Evolutionary conservation across 2,329 filamentous ascomycete species (phyloP), one percentile per base, ranked within the genome.

Genomic region (Diplodia intermedia): DNA sequence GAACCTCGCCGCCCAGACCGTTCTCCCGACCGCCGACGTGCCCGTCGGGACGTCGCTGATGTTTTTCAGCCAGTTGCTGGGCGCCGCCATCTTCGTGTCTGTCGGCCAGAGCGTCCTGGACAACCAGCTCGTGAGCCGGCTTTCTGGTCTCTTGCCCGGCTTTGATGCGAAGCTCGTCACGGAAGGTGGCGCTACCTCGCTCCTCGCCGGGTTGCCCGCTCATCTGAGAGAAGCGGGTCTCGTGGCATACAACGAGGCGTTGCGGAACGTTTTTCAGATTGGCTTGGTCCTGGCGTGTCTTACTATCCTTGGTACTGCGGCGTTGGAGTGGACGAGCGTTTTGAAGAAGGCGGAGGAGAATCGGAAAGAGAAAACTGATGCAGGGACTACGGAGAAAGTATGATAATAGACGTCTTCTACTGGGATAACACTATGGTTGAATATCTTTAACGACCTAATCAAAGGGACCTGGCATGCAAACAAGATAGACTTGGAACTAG

Each of bases 21-120:
- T 69, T 0, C 63, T 71, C 3, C 40, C 56, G 15, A 31, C 55
- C 7, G n/a, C 36, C 5, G 71, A 72, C 47, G 62, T 71, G 2
- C 62, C 70, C 2, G 20, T 50, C 26, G 43, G 36, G 15, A 71
- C 70, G 71, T 75, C 77, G 1, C 76, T 82, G 23, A 73, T 81
- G 29, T 79, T 85, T 69, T 90, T 81, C 70, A 68, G 67, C 9
- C 78, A 81, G 68, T 76, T 74, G 0, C 72, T 82, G 12, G 79
- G 80, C 26, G 79, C 78, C 23, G 74, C 79, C 2, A 69, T 82
- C 15, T 78, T 80, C 70, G 73, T 81, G 47, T 76, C 76, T 1
- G 78, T 80, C 15, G 79, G 72, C 1, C 77, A 82, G 68, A 82
- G 80, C 70, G 74, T 82, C 23, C 77, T 81, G 71, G 75, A 73